Evolutionary conservation across 1,139 yeast genomes (phyloP), one percentile per base, ranked within the genome.

Genomic region (Hyphopichia khmerensis): DNA sequence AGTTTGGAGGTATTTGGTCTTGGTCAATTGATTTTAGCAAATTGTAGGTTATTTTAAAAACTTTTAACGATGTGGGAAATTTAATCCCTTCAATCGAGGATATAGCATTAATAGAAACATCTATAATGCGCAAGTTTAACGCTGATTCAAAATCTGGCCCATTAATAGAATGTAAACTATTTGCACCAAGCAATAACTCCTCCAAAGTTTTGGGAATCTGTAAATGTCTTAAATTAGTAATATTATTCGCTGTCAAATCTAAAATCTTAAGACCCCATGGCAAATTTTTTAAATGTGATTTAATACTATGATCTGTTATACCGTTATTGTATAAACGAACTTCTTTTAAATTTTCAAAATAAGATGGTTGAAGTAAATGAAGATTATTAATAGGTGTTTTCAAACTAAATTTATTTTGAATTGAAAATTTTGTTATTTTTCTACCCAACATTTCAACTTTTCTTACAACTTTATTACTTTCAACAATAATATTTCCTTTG

Each of bases 181-280:
- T 60, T 13, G 64, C 57, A 7, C 53, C 42, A 1, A 59, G 24
- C 3, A 42, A 33, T 7, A 59, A 37, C 33, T 45, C 42, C 15
- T 50, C 50, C 3, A 60, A 35, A 4, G 52, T 38, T 1, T 40
- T 33, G 2, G 63, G 56, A 3, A 56, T 27, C 6, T 43, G 34
- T 7, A 59, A 32, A 16, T 45, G 46, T 10, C 40, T 38, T 26
- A 59, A 45, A 4, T 48, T 45, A 1, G 57, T 45, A 24, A 59
- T 45, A 19, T 49, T 40, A 43, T 60, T 60, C 8, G 53, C 59
- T 4, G 55, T 47, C 3, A 60, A 42, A 34, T 59, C 62, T 26
- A 60, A 38, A 1, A 53, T 40, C 23, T 40, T 40, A 8, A 60
- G 44, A 19, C 35, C 21, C 6, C 23, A 36, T 2, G 48, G 44